phyloP scores from a whole-genome alignment of 2,329 filamentous ascomycete species.

The Fusarium foetens region DNA sequence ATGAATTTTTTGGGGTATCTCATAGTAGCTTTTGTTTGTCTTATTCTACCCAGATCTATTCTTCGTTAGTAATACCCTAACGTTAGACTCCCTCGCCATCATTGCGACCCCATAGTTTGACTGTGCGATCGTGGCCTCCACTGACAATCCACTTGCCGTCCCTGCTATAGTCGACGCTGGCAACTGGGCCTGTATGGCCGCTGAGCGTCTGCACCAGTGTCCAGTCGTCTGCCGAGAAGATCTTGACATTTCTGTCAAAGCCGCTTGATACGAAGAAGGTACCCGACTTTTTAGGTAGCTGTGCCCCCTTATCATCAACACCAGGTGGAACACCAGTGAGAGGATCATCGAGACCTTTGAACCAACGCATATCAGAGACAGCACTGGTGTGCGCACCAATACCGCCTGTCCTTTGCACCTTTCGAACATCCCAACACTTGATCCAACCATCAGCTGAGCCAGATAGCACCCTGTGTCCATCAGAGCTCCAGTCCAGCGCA shows the following conservation, averaged over 20 bases:
- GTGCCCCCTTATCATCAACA: constrained; percentile 71
- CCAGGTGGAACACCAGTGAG: constrained; percentile 69
- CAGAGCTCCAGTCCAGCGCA: constrained; percentile 89
- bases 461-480: constrained; percentile 92
- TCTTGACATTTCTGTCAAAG: constrained; percentile 94
- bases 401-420: constrained; percentile 83
- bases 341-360: constrained; percentile 84
- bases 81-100: constrained; percentile 66
- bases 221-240: constrained; percentile 98
- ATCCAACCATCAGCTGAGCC: constrained; percentile 95
- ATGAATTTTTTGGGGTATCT: constrained; percentile 42
- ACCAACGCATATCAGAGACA: constrained; percentile 94
- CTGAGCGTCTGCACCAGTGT: constrained; percentile 85
- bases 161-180: constrained; percentile 86
- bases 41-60: constrained; percentile 25
- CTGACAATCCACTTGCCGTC: constrained; percentile 95
- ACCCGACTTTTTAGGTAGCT: constrained; percentile 82
- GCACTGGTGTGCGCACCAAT: constrained; percentile 92
- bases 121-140: constrained; percentile 91
- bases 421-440: constrained; percentile 97
- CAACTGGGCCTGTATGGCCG: constrained; percentile 91
- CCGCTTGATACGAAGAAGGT: constrained; percentile 92
- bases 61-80: constrained; percentile 26
- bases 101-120: constrained; percentile 95
- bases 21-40: constrained; percentile 27